These are phyloP conservation scores for Agaricus blazei DNA, from an alignment of 768 basidiomycete species.

Conservation along the genomic window DNA sequence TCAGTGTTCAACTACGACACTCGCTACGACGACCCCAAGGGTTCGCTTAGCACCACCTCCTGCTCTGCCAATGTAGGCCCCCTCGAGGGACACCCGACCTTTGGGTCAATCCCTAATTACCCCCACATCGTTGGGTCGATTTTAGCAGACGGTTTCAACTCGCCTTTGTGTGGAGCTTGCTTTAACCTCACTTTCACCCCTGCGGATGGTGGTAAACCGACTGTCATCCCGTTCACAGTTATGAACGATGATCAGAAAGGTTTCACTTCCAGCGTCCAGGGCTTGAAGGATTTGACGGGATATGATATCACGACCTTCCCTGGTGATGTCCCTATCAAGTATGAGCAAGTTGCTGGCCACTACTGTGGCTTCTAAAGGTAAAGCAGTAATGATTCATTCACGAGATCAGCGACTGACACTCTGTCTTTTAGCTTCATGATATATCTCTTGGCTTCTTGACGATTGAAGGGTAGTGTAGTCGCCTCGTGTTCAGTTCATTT, in stretches of 20 bases:
- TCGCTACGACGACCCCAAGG: neutral
- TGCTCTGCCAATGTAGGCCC: constrained; percentile 8
- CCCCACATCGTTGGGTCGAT: constrained; percentile 7
- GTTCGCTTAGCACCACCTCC: neutral
- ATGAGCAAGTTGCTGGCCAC: constrained; percentile 2
- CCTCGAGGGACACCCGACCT: constrained; percentile 9
- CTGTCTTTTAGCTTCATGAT: no score
- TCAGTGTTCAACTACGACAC: constrained; percentile 8
- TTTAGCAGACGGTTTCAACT: constrained; percentile 7
- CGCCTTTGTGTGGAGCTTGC: constrained; percentile 7
- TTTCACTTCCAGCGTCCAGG: constrained; percentile 2
- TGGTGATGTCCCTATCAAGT: neutral
- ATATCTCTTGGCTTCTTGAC: no score
- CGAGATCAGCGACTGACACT: no score
- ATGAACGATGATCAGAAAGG: constrained; percentile 2
- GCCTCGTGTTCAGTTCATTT: no score
- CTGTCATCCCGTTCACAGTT: constrained; percentile 7
- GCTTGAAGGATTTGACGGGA: constrained; percentile 2
- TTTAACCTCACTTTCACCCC: constrained; percentile 2
- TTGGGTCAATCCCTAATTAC: constrained; percentile 8
- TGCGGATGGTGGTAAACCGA: constrained; percentile 1
- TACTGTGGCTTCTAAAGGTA: constrained; percentile 8
- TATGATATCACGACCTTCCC: neutral
- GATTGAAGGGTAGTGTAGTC: no score
- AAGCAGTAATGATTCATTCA: no score